phyloP scores from a whole-genome alignment of 495 filamentous ascomycete species.

The Aspergillus incahuasiensis region DNA sequence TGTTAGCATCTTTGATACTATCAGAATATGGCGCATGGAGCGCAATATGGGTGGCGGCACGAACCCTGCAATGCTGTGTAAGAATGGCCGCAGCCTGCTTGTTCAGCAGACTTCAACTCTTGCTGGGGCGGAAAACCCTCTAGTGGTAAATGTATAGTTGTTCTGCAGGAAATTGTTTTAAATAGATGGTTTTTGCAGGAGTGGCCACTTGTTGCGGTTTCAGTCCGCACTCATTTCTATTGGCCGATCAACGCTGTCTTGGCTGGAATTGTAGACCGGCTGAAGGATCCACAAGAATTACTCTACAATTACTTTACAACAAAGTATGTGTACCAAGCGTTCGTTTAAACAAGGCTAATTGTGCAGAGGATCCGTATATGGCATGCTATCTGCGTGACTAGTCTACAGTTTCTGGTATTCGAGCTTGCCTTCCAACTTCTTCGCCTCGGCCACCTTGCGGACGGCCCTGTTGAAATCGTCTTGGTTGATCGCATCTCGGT shows the following conservation, averaged over 20 bases:
- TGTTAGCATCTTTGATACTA: neutral
- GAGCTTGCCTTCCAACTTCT: conserved; percentile 97
- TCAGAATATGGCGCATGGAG: neutral
- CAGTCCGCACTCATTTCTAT: neutral
- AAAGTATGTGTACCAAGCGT: neutral
- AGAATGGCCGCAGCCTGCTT: neutral
- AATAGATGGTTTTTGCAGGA: neutral
- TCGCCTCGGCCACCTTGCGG: conserved; percentile 90
- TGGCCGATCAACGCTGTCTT: conserved; percentile 11
- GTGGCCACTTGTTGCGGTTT: conserved; percentile 19
- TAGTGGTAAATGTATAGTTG: neutral
- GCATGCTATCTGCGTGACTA: conserved; percentile 13
- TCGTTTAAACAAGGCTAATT: conserved; percentile 10
- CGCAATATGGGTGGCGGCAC: neutral
- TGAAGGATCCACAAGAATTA: neutral
- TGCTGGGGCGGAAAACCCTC: neutral
- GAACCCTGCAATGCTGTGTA: neutral
- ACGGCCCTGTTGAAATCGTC: conserved; percentile 99
- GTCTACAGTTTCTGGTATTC: conserved; percentile 94
- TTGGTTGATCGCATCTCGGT: conserved; percentile 90
- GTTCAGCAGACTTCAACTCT: neutral
- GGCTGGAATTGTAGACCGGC: neutral
- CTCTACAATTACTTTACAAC: too few species aligned
- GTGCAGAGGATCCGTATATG: conserved; percentile 6
- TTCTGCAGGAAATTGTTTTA: neutral